These are phyloP conservation scores for Diospyros lotus DNA, from an alignment of 148 eudicot species.

Conservation along the genomic window DNA sequence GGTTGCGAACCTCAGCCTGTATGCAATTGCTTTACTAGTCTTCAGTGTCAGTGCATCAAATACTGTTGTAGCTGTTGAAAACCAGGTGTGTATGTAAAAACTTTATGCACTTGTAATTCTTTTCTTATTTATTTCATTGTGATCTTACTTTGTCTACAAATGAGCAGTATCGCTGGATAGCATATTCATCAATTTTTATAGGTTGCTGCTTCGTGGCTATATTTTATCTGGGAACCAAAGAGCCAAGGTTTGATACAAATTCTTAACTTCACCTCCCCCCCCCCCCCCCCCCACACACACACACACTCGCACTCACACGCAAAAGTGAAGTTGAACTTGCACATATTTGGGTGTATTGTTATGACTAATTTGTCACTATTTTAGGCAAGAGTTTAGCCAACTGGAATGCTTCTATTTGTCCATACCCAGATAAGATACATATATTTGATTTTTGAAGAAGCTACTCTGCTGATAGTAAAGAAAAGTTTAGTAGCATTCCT, in stretches of 20 bases:
- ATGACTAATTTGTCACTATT: too few species aligned
- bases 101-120: not conserved
- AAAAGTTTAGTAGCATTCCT: too few species aligned
- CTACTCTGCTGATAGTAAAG: too few species aligned
- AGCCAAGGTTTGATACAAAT: constrained; percentile 62
- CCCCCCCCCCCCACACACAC: too few species aligned
- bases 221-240: constrained; percentile 77
- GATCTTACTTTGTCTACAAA: constrained; percentile 11
- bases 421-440: too few species aligned
- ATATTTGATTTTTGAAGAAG: too few species aligned
- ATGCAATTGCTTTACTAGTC: constrained; percentile 71
- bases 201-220: constrained; percentile 84
- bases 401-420: too few species aligned
- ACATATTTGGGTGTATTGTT: too few species aligned
- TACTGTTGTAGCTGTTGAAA: constrained; percentile 51
- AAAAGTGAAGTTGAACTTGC: too few species aligned
- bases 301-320: too few species aligned
- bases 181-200: constrained; percentile 65
- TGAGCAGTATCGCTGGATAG: constrained; percentile 94
- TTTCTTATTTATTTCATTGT: constrained; percentile 2
- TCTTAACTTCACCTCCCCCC: not conserved
- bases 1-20: constrained; percentile 91
- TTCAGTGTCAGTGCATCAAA: constrained; percentile 48
- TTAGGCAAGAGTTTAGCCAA: too few species aligned
- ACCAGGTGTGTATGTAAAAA: constrained; percentile 48